phyloP scores from a whole-genome alignment of 176 grass and related monocot species.

The Zizania latifolia region DNA sequence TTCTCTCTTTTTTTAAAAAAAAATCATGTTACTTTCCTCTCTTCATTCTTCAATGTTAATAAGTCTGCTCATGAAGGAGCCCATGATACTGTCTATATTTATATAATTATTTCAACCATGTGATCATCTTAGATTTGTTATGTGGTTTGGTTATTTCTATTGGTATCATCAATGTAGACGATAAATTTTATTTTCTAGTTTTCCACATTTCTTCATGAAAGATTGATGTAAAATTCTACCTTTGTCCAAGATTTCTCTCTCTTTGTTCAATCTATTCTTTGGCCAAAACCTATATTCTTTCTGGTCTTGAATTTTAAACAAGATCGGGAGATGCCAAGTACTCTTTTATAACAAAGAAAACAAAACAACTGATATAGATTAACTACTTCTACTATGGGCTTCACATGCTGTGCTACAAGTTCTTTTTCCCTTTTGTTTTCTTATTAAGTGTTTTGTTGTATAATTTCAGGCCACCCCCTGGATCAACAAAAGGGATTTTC shows the following conservation, averaged over 20 bases:
- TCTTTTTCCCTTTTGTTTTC: not conserved
- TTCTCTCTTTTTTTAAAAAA: not conserved
- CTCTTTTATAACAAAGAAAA: not conserved
- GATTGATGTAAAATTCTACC: not conserved
- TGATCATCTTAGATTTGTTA: not conserved
- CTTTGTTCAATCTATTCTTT: not conserved
- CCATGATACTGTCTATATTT: not conserved
- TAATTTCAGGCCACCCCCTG: slow-evolving; percentile 17
- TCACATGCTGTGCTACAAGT: not conserved
- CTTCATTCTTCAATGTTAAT: not conserved
- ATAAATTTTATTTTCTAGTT: not conserved
- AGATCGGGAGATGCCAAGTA: not conserved
- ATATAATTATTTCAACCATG: not conserved
- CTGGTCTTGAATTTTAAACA: not conserved
- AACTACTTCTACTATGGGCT: not conserved
- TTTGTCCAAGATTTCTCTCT: not conserved
- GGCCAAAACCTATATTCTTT: not conserved
- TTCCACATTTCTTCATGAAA: not conserved
- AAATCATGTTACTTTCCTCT: not conserved
- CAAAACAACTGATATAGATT: not conserved
- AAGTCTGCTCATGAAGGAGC: not conserved
- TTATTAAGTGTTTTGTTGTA: not conserved
- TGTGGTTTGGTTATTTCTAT: not conserved
- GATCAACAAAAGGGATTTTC: not conserved
- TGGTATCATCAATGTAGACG: not conserved